These are phyloP conservation scores for Limtongia smithiae DNA, from an alignment of 805 yeast genomes.

Conservation along the genomic window DNA sequence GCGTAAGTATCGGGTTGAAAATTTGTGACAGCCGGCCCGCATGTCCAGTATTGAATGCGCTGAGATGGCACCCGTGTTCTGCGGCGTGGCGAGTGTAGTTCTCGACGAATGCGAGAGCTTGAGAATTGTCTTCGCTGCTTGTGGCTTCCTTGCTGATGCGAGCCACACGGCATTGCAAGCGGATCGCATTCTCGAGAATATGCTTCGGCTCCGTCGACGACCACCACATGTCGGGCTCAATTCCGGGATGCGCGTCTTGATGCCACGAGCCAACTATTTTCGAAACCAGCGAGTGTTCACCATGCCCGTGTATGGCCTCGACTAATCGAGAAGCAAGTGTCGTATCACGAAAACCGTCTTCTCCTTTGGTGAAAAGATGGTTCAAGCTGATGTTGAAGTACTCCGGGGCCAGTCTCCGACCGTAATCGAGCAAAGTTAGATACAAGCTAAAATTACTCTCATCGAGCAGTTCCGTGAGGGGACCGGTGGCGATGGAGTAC, in stretches of 20 bases:
- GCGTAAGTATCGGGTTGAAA: conserved; percentile 70
- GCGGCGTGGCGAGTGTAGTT: conserved; percentile 47
- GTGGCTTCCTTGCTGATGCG: conserved; percentile 79
- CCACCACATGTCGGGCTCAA: conserved; percentile 55
- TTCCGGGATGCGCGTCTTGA: neutral
- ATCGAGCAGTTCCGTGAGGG: conserved; percentile 27
- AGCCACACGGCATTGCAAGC: conserved; percentile 61
- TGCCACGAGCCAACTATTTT: conserved; percentile 13
- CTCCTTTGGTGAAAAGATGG: too few species aligned
- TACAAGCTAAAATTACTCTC: conserved; percentile 33
- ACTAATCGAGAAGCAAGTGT: too few species aligned
- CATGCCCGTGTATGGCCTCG: too few species aligned
- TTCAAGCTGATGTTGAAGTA: too few species aligned
- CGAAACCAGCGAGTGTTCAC: too few species aligned
- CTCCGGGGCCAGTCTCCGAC: too few species aligned
- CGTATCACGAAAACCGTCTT: too few species aligned
- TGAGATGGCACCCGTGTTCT: conserved; percentile 57
- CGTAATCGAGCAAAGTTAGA: conserved; percentile 62
- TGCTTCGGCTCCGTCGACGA: conserved; percentile 81
- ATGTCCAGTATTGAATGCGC: conserved; percentile 78
- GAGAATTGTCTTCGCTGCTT: conserved; percentile 69
- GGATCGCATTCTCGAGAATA: conserved; percentile 62
- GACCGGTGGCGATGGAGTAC: conserved; percentile 65
- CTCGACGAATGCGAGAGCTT: conserved; percentile 44
- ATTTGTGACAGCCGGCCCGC: conserved; percentile 75